Evolutionary conservation across 306 rosid species (phyloP).

Genomic region (Quercus agrifolia): DNA sequence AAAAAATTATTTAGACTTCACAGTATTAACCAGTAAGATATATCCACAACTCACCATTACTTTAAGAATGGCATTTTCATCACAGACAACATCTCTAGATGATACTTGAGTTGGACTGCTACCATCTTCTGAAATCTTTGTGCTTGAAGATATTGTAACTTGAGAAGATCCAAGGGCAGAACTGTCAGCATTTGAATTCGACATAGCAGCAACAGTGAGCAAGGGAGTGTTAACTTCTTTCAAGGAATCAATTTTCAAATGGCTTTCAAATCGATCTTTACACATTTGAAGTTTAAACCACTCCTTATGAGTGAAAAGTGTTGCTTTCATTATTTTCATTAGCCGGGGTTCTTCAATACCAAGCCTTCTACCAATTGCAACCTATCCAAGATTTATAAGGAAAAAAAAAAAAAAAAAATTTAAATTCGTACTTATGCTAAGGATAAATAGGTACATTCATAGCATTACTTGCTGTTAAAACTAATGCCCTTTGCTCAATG

Average conservation of each 20-base stretch:
- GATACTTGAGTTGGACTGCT: constrained; percentile 84
- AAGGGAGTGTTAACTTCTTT: constrained; percentile 65
- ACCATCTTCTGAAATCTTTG: constrained; percentile 78
- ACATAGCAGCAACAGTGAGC: constrained; percentile 39
- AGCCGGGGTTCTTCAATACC: constrained; percentile 96
- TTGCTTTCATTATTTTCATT: constrained; percentile 84
- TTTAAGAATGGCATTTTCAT: constrained; percentile 88
- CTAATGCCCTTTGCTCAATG: too few relatives aligned
- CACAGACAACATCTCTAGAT: constrained; percentile 63
- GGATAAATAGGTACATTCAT: background rate
- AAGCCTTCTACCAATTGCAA: constrained; percentile 84
- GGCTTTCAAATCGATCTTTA: constrained; percentile 87
- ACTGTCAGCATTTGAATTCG: constrained; percentile 75
- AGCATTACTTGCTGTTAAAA: background rate
- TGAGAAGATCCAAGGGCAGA: constrained; percentile 82
- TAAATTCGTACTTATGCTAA: constrained; percentile 1
- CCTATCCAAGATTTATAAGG: constrained; percentile 38
- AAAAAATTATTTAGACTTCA: background rate
- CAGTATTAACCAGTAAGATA: background rate
- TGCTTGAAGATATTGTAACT: constrained; percentile 66
- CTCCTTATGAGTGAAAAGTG: constrained; percentile 79
- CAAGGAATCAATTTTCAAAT: constrained; percentile 76
- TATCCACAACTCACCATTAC: constrained; percentile 74
- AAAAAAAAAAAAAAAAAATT: constrained; percentile 11
- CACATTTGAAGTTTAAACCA: constrained; percentile 99